These are phyloP conservation scores for Neofusicoccum parvum DNA, from an alignment of 2,329 filamentous ascomycete species.

Conservation along the genomic window DNA sequence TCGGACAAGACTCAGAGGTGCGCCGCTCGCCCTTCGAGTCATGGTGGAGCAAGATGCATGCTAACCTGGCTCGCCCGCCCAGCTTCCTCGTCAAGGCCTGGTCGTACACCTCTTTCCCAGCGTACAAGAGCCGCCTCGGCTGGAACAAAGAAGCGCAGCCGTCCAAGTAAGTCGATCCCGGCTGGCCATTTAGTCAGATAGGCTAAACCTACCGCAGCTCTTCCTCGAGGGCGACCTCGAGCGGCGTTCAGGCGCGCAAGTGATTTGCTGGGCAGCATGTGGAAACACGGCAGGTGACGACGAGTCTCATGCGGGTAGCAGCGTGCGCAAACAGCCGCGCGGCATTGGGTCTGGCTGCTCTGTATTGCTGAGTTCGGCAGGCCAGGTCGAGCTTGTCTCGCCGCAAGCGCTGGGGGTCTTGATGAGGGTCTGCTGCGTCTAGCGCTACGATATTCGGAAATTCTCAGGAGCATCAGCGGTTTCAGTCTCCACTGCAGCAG, in stretches of 20 bases:
- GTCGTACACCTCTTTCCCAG: slow-evolving; percentile 43
- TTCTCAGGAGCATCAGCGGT: slow-evolving; percentile 10
- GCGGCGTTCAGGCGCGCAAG: slow-evolving; percentile 7
- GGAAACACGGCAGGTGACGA: slow-evolving; percentile 1
- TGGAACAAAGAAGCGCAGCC: slow-evolving; percentile 28
- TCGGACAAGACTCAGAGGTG: slow-evolving; percentile 70
- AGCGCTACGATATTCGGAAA: slow-evolving; percentile 16
- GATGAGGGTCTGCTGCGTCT: slow-evolving; percentile 11
- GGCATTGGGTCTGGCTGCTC: slow-evolving; percentile 9
- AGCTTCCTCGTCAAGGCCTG: slow-evolving; percentile 54
- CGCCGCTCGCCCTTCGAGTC: slow-evolving; percentile 7
- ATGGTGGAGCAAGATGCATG: slow-evolving; percentile 9
- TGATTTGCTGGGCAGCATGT: neutral
- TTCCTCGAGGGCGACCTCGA: neutral
- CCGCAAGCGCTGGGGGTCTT: neutral
- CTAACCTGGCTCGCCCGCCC: slow-evolving; percentile 11
- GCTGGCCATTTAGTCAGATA: neutral
- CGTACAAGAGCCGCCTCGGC: slow-evolving; percentile 38
- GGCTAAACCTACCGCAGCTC: neutral
- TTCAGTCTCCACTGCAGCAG: slow-evolving; percentile 12
- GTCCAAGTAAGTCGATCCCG: neutral
- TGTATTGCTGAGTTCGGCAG: neutral
- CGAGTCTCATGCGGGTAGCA: neutral
- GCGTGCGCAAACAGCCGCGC: slow-evolving; percentile 18
- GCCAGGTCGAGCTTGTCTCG: neutral